Conservation (phyloP, 2,329 filamentous ascomycete genomes). For the Epichloe gansuensis region DNA sequence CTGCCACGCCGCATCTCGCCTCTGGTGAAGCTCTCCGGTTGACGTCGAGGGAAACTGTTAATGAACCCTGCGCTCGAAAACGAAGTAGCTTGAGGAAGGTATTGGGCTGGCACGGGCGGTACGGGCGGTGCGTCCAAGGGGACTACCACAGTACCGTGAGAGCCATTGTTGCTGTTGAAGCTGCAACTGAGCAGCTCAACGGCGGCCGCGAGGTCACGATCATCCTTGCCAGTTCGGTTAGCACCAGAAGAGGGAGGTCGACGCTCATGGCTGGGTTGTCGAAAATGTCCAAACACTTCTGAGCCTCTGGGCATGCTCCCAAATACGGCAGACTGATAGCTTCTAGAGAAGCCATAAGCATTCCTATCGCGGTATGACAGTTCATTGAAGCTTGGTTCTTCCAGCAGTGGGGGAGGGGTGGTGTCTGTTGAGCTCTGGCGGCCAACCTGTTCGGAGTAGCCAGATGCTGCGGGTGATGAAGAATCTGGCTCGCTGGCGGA, state of each 20-base stretch:
- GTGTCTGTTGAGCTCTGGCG: constrained; percentile 79
- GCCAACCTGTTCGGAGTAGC: constrained; percentile 65
- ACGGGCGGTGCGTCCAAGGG: constrained; percentile 71
- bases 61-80: constrained; percentile 50
- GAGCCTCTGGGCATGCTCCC: constrained; percentile 35
- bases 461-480: constrained; percentile 67
- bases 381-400: constrained; percentile 44
- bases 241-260: constrained; percentile 70
- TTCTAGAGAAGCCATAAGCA: constrained; percentile 53
- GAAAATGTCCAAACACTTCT: constrained; percentile 41
- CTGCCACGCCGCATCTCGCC: constrained; percentile 37
- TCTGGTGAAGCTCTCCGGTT: constrained; percentile 53
- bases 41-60: constrained; percentile 46
- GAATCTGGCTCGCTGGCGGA: constrained; percentile 72
- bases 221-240: constrained; percentile 64
- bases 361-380: constrained; percentile 42
- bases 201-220: constrained; percentile 77
- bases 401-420: constrained; percentile 71
- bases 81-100: constrained; percentile 47
- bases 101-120: constrained; percentile 72
- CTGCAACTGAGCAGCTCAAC: constrained; percentile 86
- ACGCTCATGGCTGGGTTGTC: constrained; percentile 62
- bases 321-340: constrained; percentile 58
- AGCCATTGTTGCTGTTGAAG: constrained; percentile 63
- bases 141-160: constrained; percentile 48